Evolutionary conservation across 306 rosid species (phyloP).

Genomic region (Citrullus mucosospermus): DNA sequence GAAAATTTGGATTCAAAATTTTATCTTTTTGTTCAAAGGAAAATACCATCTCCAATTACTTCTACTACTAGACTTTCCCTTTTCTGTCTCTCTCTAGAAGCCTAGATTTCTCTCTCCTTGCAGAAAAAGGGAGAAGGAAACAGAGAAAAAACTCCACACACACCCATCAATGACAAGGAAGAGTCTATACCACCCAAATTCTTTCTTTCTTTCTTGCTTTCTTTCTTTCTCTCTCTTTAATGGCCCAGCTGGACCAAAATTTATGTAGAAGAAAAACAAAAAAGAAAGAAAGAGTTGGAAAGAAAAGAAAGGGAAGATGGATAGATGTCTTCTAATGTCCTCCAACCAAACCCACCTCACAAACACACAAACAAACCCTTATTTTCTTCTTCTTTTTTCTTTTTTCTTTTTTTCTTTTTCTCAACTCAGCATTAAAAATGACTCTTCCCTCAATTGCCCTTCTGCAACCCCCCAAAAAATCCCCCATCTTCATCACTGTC

Average conservation of each 20-base stretch:
- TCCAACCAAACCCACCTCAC: constrained; percentile 91
- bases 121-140: constrained; percentile 36
- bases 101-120: constrained; percentile 27
- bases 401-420: constrained; percentile 1
- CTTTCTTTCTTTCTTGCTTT: background rate
- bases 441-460: constrained; percentile 64
- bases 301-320: constrained; percentile 29
- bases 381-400: background rate
- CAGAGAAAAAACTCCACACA: constrained; percentile 61
- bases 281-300: constrained; percentile 24
- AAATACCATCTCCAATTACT: constrained; percentile 2
- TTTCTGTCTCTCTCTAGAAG: background rate
- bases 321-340: constrained; percentile 67
- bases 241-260: constrained; percentile 99
- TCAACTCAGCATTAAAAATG: constrained; percentile 22
- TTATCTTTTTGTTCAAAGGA: background rate
- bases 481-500: constrained; percentile 96
- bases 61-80: constrained; percentile 9
- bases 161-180: constrained; percentile 26
- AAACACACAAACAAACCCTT: background rate
- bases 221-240: constrained; percentile 35
- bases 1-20: background rate
- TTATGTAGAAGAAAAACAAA: constrained; percentile 45
- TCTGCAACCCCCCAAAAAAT: constrained; percentile 94
- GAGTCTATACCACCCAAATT: constrained; percentile 42